Base-by-base conservation (phyloP, 2,329 filamentous ascomycete genomes). In the Grosmannia serpens region DNA sequence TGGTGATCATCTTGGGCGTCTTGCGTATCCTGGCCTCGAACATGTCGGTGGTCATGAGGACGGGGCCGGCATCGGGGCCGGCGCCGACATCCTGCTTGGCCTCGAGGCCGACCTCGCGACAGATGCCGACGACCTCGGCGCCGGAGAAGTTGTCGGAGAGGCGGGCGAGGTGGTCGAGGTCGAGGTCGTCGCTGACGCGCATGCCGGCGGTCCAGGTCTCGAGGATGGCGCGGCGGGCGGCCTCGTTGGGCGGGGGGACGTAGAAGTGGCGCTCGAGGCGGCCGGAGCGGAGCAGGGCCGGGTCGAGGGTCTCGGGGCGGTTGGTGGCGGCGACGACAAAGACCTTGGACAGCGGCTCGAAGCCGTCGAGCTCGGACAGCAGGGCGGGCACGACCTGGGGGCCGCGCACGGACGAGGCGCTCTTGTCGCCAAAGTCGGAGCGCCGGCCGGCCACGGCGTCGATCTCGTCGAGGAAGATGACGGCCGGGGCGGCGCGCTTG, bases 401-500 rank as follows among this genome's bases (percentile, higher is more conserved):
- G 1, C 86, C 82, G 26, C 74, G 72, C 44, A 66, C 67, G 52
- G 70, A 70, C 20, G 68, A 65, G 4, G 68, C 66, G 9, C 62
- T 64, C 22, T 74, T 70, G 7, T 71, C 70, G 69, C 64, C 75
- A 57, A 77, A 74, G 24, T 77, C 74, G 47, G 74, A 65, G 9
- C 79, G 73, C 58, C 77, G 74, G 1, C 74, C 86, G 67, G 71
- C 88, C 62, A 97, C 92, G 5, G 89, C 85, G 72, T 97, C 91
- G 65, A 97, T 94, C 70, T 97, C 91, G 69, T 97, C 91, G 64
- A 96, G 96, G 77, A 96, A 97, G 66, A 97, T 91, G 71, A 96
- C 92, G 69, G 88, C 91, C 0, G 92, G 92, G 56, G 86, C 85
- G 10, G 91, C 91, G n/a, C 87, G 85, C 49, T 88, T 81, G 1